These are phyloP conservation scores for Chaetomium strumarium DNA, from an alignment of 2,329 filamentous ascomycete species.

Conservation along the genomic window DNA sequence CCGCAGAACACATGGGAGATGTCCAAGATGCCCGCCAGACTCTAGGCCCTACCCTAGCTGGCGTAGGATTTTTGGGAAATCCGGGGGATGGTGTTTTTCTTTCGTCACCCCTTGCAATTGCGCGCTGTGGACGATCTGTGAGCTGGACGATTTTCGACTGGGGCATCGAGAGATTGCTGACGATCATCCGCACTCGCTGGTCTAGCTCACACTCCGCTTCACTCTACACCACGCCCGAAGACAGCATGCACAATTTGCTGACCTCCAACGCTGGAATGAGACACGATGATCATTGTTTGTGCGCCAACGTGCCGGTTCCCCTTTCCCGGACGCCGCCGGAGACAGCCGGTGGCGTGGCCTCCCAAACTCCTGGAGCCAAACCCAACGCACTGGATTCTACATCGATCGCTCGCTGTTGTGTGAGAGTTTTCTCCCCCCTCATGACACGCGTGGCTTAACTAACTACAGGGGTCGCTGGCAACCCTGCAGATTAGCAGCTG, in stretches of 20 bases:
- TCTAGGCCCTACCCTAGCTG: not conserved
- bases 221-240: not conserved
- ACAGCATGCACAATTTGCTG: not conserved
- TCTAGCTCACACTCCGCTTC: not conserved
- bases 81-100: conserved; percentile 13
- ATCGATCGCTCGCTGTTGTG: not conserved
- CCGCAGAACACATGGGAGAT: not conserved
- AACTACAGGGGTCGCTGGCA: not conserved
- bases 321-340: not conserved
- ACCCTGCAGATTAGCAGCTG: not conserved
- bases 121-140: conserved; percentile 2
- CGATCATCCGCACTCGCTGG: conserved; percentile 1
- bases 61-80: conserved; percentile 2
- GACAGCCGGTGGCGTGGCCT: not conserved
- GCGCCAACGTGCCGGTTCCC: not conserved
- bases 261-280: conserved; percentile 11
- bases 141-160: conserved; percentile 2
- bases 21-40: conserved; percentile 1
- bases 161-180: conserved; percentile 7
- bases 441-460: conserved; percentile 5
- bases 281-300: conserved; percentile 11
- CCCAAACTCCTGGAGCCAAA: not conserved
- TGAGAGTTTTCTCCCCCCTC: not conserved
- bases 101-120: not conserved
- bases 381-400: not conserved